Percentiles rank a stretch among this genome's conserved stretches.
These are phyloP conservation scores for Toxoplasma gondii DNA, from an alignment of 169 alveolate genomes.

Conservation along the genomic window DNA sequence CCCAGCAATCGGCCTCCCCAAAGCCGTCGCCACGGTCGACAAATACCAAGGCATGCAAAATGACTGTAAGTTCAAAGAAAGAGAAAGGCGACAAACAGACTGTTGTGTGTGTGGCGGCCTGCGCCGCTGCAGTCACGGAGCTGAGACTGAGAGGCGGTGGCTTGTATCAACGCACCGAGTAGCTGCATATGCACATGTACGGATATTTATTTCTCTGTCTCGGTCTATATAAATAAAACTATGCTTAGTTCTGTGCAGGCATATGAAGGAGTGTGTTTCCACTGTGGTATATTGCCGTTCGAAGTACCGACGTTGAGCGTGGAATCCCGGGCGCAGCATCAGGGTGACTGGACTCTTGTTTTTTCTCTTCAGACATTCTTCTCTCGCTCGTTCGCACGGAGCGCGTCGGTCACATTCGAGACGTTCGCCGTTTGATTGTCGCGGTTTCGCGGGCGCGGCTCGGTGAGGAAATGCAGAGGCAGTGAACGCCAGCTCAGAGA, in stretches of 20 bases:
- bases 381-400: constrained; percentile 90
- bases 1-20: constrained; percentile 81
- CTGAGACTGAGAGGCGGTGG: too few species aligned
- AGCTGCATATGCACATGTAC: background rate
- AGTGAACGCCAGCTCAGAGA: too few species aligned
- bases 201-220: background rate
- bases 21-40: constrained; percentile 86
- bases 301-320: background rate
- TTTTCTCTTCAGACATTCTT: constrained; percentile 74
- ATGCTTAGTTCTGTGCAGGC: background rate
- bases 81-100: background rate
- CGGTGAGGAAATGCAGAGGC: constrained; percentile 74
- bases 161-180: too few species aligned
- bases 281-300: too few species aligned
- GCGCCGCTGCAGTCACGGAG: background rate
- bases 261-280: background rate
- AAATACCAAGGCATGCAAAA: constrained; percentile 92
- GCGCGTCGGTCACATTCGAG: constrained; percentile 91
- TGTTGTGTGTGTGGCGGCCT: background rate
- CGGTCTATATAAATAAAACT: background rate
- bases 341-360: background rate
- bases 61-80: constrained; percentile 75
- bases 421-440: constrained; percentile 92
- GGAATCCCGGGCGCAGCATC: background rate
- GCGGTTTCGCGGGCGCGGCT: constrained; percentile 94